A percentile compares a stretch with the other conserved stretches of the same genome.
These are phyloP conservation scores for Rutstroemia sp. DNA, from an alignment of 2,329 filamentous ascomycete genomes.

Conservation along the genomic window DNA sequence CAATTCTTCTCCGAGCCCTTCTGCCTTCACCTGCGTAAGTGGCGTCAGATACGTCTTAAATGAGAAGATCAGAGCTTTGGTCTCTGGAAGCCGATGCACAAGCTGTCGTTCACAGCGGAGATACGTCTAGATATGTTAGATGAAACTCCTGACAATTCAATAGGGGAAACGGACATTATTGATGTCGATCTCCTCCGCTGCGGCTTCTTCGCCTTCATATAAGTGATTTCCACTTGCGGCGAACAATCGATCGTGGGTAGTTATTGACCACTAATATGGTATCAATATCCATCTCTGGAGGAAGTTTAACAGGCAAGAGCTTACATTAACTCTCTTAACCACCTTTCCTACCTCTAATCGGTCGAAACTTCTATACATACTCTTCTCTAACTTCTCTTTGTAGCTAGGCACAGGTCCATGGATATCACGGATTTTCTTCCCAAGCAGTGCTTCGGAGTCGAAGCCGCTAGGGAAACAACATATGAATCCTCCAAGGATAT, in stretches of 20 bases:
- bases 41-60: slow-evolving; percentile 58
- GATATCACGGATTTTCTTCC: slow-evolving; percentile 43
- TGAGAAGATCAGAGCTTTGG: slow-evolving; percentile 48
- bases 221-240: slow-evolving; percentile 34
- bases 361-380: slow-evolving; percentile 57
- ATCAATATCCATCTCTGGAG: neutral
- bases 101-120: slow-evolving; percentile 54
- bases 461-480: slow-evolving; percentile 53
- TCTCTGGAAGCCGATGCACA: slow-evolving; percentile 48
- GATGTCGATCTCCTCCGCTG: slow-evolving; percentile 36
- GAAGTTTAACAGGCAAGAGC: neutral
- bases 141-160: neutral
- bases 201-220: slow-evolving; percentile 30
- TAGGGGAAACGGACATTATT: slow-evolving; percentile 31
- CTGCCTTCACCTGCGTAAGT: slow-evolving; percentile 45
- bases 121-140: slow-evolving; percentile 29
- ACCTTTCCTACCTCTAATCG: slow-evolving; percentile 43
- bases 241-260: slow-evolving; percentile 35
- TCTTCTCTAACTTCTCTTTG: slow-evolving; percentile 44
- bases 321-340: slow-evolving; percentile 46
- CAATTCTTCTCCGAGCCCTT: slow-evolving; percentile 46
- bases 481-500: slow-evolving; percentile 48
- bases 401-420: slow-evolving; percentile 54
- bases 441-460: slow-evolving; percentile 46
- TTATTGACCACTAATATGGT: slow-evolving; percentile 36